A percentile compares a stretch with the other conserved stretches of the same genome.
Conservation (phyloP, 2,329 filamentous ascomycete genomes). For the Alternaria sp. region DNA sequence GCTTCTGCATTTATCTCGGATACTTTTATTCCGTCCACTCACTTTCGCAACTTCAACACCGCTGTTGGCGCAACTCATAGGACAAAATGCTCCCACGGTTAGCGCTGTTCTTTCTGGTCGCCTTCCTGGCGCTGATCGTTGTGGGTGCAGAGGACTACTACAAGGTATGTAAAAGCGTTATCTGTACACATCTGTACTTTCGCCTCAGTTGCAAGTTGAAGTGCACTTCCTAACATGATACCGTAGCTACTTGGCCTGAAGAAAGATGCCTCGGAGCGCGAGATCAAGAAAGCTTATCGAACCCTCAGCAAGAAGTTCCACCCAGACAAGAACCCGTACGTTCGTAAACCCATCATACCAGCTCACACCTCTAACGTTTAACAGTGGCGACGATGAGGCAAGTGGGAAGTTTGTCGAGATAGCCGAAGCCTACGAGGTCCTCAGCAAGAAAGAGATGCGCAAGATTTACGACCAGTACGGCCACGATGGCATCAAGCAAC, state of each 20-base stretch:
- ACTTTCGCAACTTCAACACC: constrained; percentile 18
- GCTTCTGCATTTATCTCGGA: constrained; percentile 14
- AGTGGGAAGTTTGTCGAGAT: constrained; percentile 93
- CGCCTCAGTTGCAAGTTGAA: not conserved
- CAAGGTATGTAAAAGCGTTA: constrained; percentile 60
- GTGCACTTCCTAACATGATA: constrained; percentile 19
- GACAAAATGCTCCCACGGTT: constrained; percentile 53
- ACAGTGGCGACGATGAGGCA: constrained; percentile 76
- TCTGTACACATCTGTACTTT: not conserved
- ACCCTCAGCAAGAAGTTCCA: constrained; percentile 94
- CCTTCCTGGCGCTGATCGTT: constrained; percentile 53
- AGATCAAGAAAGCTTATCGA: constrained; percentile 93
- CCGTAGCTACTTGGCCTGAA: constrained; percentile 78
- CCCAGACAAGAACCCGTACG: constrained; percentile 96
- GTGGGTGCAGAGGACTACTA: constrained; percentile 74
- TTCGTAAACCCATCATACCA: constrained; percentile 15
- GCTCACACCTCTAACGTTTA: constrained; percentile 12
- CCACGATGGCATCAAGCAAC: constrained; percentile 86
- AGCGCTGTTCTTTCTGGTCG: constrained; percentile 51
- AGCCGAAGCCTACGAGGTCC: constrained; percentile 92
- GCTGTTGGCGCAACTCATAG: constrained; percentile 23
- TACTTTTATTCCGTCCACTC: constrained; percentile 26
- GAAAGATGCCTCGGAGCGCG: constrained; percentile 78
- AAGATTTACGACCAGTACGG: constrained; percentile 94
- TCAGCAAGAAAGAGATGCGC: constrained; percentile 79